These are phyloP conservation scores for Zymoseptoria ardabiliae DNA, from an alignment of 2,329 filamentous ascomycete species.

Conservation along the genomic window DNA sequence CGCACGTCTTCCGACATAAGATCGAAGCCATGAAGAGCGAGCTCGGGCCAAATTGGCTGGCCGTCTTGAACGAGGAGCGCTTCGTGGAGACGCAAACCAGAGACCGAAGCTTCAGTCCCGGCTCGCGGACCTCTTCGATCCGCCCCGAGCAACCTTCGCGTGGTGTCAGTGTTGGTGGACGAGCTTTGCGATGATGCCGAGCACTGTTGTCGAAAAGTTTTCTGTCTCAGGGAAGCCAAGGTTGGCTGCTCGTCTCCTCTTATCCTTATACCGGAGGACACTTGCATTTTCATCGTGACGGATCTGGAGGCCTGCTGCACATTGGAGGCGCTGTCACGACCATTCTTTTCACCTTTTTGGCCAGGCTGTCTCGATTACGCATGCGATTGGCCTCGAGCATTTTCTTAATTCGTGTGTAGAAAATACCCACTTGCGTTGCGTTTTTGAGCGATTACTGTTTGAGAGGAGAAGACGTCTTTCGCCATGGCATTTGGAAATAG, in stretches of 20 bases:
- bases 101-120: constrained; percentile 22
- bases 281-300: background rate
- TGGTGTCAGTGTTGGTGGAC: constrained; percentile 25
- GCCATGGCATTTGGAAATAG: background rate
- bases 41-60: constrained; percentile 81
- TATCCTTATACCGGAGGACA: background rate
- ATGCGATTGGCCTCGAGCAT: background rate
- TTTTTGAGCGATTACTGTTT: background rate
- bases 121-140: constrained; percentile 19
- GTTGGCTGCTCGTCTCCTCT: background rate
- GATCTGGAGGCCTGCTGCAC: background rate
- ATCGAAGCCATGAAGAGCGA: constrained; percentile 79
- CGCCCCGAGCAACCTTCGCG: constrained; percentile 19
- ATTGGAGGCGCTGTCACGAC: background rate
- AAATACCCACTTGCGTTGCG: background rate
- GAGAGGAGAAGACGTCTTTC: background rate
- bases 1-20: constrained; percentile 64
- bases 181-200: constrained; percentile 27
- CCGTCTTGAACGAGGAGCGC: constrained; percentile 70
- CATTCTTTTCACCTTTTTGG: background rate
- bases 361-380: background rate
- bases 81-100: constrained; percentile 33
- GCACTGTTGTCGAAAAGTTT: background rate
- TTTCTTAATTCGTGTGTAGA: background rate
- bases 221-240: background rate